phyloP scores from a whole-genome alignment of 1,284 basidiomycete species.

The Serendipita sp. region DNA sequence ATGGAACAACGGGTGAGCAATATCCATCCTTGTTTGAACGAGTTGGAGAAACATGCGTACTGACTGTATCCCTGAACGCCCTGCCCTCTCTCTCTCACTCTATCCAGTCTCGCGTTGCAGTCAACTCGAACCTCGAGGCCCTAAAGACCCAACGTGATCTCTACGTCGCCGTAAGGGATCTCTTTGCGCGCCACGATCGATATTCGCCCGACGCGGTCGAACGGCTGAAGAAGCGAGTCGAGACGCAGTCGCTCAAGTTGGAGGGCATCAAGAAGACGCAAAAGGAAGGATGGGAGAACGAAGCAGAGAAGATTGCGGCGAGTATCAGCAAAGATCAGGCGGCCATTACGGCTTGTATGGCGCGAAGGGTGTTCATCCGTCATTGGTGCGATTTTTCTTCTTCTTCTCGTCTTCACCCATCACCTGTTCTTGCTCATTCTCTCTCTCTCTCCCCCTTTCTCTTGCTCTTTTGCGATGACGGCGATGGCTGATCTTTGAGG shows the following conservation, averaged over 20 bases:
- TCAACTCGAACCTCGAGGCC: constrained; percentile 12
- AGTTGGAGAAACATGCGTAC: neutral
- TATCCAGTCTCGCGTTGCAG: neutral
- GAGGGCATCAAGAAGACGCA: constrained; percentile 51
- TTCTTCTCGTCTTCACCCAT: neutral
- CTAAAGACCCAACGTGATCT: constrained; percentile 70
- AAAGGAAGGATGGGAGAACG: constrained; percentile 71
- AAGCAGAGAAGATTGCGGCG: constrained; percentile 57
- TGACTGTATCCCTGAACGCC: neutral
- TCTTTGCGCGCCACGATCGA: constrained; percentile 70
- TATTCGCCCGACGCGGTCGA: constrained; percentile 78
- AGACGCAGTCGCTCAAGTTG: constrained; percentile 57
- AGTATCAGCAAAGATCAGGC: constrained; percentile 65
- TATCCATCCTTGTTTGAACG: neutral
- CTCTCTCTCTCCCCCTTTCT: neutral
- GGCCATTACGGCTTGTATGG: constrained; percentile 52
- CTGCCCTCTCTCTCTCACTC: neutral
- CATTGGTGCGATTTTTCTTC: constrained; percentile 43
- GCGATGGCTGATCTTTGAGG: neutral
- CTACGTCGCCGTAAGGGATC: constrained; percentile 70
- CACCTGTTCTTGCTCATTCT: neutral
- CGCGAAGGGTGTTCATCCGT: constrained; percentile 67
- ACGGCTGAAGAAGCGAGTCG: constrained; percentile 70
- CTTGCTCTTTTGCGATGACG: neutral
- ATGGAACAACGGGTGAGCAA: constrained; percentile 60